Conservation (phyloP, 768 basidiomycete genomes). For the Russula foetens region DNA sequence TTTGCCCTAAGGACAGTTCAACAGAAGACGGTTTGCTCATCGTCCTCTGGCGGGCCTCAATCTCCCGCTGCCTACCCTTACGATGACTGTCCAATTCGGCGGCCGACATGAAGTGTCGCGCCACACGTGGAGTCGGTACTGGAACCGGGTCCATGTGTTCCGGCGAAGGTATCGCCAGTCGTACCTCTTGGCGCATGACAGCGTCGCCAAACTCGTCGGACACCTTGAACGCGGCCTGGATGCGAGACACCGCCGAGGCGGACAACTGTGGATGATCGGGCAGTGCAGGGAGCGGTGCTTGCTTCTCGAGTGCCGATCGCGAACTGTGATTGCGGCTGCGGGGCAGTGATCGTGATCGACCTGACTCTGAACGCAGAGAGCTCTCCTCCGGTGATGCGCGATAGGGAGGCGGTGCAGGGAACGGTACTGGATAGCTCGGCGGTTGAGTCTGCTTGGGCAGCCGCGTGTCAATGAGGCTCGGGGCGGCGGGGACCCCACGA, state of each 20-base stretch:
- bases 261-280: neutral
- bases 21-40: neutral
- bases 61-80: neutral
- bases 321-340: neutral
- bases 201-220: slow-evolving; percentile 6
- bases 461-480: neutral
- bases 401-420: neutral
- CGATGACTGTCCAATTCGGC: neutral
- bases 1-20: neutral
- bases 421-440: neutral
- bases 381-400: neutral
- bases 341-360: neutral
- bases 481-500: neutral
- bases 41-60: neutral
- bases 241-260: slow-evolving; percentile 2
- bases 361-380: neutral
- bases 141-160: neutral
- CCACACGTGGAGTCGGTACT: neutral
- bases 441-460: neutral
- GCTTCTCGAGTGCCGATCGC: neutral
- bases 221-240: slow-evolving; percentile 7
- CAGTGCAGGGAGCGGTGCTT: neutral
- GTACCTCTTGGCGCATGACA: slow-evolving; percentile 6
- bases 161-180: neutral
- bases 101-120: neutral